These are phyloP conservation scores for Neocucurbitaria cava DNA, from an alignment of 2,329 filamentous ascomycete genomes.

Conservation along the genomic window DNA sequence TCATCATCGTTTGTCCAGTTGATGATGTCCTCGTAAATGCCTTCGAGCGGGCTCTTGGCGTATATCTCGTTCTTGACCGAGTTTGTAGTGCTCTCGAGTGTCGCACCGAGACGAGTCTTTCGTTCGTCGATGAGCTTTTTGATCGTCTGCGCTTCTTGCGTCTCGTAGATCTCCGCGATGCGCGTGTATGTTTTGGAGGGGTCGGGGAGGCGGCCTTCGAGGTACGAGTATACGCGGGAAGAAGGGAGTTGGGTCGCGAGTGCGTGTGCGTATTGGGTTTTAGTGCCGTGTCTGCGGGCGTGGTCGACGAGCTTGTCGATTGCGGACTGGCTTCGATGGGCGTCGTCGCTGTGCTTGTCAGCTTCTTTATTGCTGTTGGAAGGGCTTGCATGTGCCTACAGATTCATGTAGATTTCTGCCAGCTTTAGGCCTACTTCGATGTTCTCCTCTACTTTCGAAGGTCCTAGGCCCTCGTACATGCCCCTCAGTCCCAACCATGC, in stretches of 20 bases:
- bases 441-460: conserved; percentile 74
- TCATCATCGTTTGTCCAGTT: conserved; percentile 92
- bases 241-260: conserved; percentile 79
- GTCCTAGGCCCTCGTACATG: conserved; percentile 80
- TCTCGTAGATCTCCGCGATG: conserved; percentile 82
- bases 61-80: conserved; percentile 90
- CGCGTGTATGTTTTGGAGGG: conserved; percentile 82
- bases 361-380: neutral
- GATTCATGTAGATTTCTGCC: conserved; percentile 72
- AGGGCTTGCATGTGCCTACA: conserved; percentile 17
- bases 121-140: conserved; percentile 90
- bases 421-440: conserved; percentile 75
- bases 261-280: conserved; percentile 76
- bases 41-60: conserved; percentile 75
- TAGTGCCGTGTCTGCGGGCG: conserved; percentile 74
- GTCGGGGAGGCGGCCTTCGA: conserved; percentile 83
- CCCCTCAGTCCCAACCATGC: conserved; percentile 90
- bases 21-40: conserved; percentile 81
- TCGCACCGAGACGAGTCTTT: conserved; percentile 84
- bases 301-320: conserved; percentile 82
- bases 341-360: conserved; percentile 59
- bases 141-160: conserved; percentile 86
- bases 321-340: conserved; percentile 64
- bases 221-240: conserved; percentile 78
- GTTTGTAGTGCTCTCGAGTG: conserved; percentile 78